Evolutionary conservation across 2,329 filamentous ascomycete species (phyloP).

Genomic region (Neopestalotiopsis sp.): DNA sequence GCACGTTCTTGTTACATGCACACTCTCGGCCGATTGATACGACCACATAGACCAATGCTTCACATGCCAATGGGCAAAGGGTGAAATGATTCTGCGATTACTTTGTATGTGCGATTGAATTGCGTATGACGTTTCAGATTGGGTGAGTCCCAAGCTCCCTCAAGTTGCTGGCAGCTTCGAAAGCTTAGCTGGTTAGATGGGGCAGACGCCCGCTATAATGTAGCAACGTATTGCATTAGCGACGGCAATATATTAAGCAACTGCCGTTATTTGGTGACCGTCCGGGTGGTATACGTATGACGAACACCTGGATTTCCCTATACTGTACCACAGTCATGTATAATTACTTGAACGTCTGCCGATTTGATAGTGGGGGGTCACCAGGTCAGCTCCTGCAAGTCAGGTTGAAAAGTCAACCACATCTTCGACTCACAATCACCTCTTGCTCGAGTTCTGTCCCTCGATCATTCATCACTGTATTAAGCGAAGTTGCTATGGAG

Average conservation of each 20-base stretch:
- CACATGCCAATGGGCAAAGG: slow-evolving; percentile 2
- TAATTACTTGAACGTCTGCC: background rate
- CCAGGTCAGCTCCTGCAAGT: too few species aligned
- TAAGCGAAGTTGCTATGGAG: background rate
- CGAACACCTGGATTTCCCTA: background rate
- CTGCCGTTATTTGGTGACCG: slow-evolving; percentile 5
- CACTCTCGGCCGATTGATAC: background rate
- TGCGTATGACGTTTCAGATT: slow-evolving; percentile 15
- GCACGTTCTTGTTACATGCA: background rate
- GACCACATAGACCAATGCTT: background rate
- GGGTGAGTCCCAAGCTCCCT: background rate
- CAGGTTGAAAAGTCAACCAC: too few species aligned
- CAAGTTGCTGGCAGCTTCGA: background rate
- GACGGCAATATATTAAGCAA: slow-evolving; percentile 9
- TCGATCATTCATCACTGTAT: too few species aligned
- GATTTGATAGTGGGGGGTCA: too few species aligned
- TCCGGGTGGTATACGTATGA: background rate
- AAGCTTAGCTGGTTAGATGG: slow-evolving; percentile 5
- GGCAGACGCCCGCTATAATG: background rate
- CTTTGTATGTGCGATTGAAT: background rate
- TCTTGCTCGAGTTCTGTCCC: too few species aligned
- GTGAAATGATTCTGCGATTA: background rate
- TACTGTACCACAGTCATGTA: background rate
- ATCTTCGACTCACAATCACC: too few species aligned
- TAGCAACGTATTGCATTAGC: slow-evolving; percentile 14